Evolutionary conservation across 306 rosid species (phyloP).

Genomic region (Sophora flavescens): DNA sequence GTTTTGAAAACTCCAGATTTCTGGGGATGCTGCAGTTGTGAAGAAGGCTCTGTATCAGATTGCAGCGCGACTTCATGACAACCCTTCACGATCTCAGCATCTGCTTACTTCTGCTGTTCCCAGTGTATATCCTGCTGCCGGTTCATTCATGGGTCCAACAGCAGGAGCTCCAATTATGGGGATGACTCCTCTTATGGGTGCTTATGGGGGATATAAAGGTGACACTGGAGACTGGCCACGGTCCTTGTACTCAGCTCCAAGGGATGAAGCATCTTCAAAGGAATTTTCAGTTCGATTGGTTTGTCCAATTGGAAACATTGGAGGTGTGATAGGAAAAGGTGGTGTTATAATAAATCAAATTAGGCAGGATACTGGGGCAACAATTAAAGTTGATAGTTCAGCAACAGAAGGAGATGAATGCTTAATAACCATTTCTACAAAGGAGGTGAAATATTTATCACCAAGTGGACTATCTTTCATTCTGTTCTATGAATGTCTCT

Average conservation of each 20-base stretch:
- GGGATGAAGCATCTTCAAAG: conserved; percentile 84
- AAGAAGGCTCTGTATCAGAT: conserved; percentile 84
- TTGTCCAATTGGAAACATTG: conserved; percentile 90
- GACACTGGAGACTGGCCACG: conserved; percentile 92
- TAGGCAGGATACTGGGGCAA: conserved; percentile 94
- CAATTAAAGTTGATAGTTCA: conserved; percentile 95
- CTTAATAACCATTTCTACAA: conserved; percentile 80
- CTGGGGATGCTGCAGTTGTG: conserved; percentile 84
- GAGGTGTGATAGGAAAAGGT: conserved; percentile 99
- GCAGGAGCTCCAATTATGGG: conserved; percentile 86
- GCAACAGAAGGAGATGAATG: conserved; percentile 85
- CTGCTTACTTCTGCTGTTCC: conserved; percentile 77
- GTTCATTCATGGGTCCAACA: conserved; percentile 78
- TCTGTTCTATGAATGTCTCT: not conserved
- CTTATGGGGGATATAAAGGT: conserved; percentile 90
- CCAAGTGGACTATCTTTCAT: conserved; percentile 19
- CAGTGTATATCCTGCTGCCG: conserved; percentile 61
- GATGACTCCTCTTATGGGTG: conserved; percentile 78
- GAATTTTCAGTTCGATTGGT: conserved; percentile 86
- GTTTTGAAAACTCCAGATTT: conserved; percentile 62
- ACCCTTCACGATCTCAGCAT: conserved; percentile 95
- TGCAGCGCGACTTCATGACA: conserved; percentile 89
- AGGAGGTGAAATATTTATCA: conserved; percentile 69
- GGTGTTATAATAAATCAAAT: conserved; percentile 92
- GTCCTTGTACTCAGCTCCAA: conserved; percentile 88